Evolutionary conservation across 176 grass and related monocot genomes (phyloP).

Genomic region (Lolium rigidum): DNA sequence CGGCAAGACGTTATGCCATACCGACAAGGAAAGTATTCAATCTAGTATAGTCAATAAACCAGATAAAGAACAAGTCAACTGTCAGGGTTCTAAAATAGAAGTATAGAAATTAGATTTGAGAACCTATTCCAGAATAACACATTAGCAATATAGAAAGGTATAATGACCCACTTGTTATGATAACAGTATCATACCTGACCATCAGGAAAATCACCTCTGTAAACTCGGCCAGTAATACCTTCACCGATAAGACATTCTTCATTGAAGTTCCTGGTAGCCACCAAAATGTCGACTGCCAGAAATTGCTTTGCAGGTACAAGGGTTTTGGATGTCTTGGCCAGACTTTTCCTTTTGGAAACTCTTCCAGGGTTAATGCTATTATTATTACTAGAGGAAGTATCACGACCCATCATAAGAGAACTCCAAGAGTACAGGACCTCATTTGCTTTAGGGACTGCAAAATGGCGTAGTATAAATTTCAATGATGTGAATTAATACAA

Average conservation of each 20-base stretch:
- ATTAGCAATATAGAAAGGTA: conserved; percentile 22
- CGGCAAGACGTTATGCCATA: conserved; percentile 20
- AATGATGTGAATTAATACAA: conserved; percentile 41
- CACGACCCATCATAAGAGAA: conserved; percentile 46
- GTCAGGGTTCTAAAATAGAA: conserved; percentile 12
- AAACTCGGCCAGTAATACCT: conserved; percentile 85
- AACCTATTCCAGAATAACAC: conserved; percentile 38
- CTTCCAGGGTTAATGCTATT: conserved; percentile 51
- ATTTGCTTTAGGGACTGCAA: conserved; percentile 56
- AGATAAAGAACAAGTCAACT: conserved; percentile 27
- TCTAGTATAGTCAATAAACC: conserved; percentile 16
- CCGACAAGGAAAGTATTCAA: not conserved
- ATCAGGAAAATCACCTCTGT: conserved; percentile 88
- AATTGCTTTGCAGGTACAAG: conserved; percentile 70
- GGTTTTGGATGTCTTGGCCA: conserved; percentile 69
- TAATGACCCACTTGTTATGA: not conserved
- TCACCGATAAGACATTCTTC: conserved; percentile 81
- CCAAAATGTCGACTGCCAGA: conserved; percentile 69
- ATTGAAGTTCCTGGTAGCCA: conserved; percentile 83
- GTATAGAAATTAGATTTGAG: conserved; percentile 30
- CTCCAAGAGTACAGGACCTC: conserved; percentile 52
- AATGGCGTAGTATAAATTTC: conserved; percentile 39
- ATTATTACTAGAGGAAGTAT: conserved; percentile 43
- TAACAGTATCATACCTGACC: conserved; percentile 66
- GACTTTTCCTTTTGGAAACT: conserved; percentile 65